Evolutionary conservation across 2,329 filamentous ascomycete species (phyloP).

Genomic region (Diaporthe sp.): DNA sequence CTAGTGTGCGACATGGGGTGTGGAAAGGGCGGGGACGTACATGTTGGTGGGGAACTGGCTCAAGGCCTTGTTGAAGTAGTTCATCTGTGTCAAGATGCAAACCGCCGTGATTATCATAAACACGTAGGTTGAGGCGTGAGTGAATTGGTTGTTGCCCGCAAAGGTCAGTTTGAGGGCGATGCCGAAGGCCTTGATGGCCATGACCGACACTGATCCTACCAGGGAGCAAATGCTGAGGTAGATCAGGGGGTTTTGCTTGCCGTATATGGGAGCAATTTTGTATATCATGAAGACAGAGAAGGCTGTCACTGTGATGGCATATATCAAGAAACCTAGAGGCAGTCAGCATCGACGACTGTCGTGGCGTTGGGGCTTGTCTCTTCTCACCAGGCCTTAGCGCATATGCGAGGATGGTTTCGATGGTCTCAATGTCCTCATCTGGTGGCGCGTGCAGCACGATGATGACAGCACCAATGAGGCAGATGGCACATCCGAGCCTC

Average conservation of each 20-base stretch:
- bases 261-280: conserved; percentile 87
- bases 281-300: conserved; percentile 98
- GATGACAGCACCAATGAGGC: conserved; percentile 94
- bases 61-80: conserved; percentile 99
- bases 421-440: conserved; percentile 89
- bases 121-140: conserved; percentile 94
- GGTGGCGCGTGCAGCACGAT: conserved; percentile 98
- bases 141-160: conserved; percentile 93
- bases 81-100: conserved; percentile 99
- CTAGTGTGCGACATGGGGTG: background rate
- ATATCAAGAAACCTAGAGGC: conserved; percentile 84
- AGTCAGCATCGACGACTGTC: conserved; percentile 41
- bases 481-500: conserved; percentile 95
- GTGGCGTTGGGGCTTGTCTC: too few species aligned
- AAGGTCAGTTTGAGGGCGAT: conserved; percentile 97
- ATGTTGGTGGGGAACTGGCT: conserved; percentile 98
- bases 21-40: conserved; percentile 64
- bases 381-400: conserved; percentile 88
- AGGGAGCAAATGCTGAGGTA: conserved; percentile 98
- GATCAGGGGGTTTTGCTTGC: conserved; percentile 95
- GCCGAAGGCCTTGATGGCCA: conserved; percentile 98
- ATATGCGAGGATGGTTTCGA: conserved; percentile 91
- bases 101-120: conserved; percentile 94
- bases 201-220: conserved; percentile 96
- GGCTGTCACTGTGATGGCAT: conserved; percentile 81